Evolutionary conservation across 2,329 filamentous ascomycete genomes (phyloP).

Genomic region (Phyllosticta citribraziliensis): DNA sequence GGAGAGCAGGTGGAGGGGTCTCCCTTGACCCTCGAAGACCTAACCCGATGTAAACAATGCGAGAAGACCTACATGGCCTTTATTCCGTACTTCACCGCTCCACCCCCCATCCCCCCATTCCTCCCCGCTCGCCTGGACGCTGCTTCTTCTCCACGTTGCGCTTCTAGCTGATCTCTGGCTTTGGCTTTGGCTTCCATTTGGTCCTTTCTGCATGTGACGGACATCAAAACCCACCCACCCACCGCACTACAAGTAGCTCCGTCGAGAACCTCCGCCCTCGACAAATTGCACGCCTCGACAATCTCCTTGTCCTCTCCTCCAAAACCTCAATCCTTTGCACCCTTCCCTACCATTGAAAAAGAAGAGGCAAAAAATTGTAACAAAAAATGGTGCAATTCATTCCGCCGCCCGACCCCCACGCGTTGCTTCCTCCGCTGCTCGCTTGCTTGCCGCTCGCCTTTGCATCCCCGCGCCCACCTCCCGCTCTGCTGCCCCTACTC

Average conservation of each 20-base stretch:
- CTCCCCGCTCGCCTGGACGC: background rate
- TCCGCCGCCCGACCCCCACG: conserved; percentile 44
- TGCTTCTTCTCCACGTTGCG: background rate
- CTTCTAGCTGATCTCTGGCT: background rate
- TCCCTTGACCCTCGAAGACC: background rate
- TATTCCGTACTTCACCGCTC: background rate
- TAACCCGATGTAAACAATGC: background rate
- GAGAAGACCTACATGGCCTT: background rate
- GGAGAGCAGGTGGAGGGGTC: background rate
- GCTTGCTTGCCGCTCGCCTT: conserved; percentile 54
- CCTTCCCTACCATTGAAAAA: background rate
- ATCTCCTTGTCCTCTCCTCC: background rate
- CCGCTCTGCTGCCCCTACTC: conserved; percentile 50
- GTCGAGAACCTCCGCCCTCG: background rate
- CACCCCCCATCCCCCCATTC: background rate
- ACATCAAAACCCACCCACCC: background rate
- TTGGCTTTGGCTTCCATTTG: no score
- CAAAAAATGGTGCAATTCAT: conserved; percentile 44
- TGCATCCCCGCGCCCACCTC: conserved; percentile 49
- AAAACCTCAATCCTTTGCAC: background rate
- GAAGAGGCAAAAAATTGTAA: background rate
- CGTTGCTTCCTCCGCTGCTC: conserved; percentile 51
- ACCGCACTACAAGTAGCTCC: background rate
- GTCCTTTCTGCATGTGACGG: background rate
- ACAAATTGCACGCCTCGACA: background rate